These are phyloP conservation scores for Chiua sp. DNA, from an alignment of 1,284 basidiomycete genomes.

Conservation along the genomic window DNA sequence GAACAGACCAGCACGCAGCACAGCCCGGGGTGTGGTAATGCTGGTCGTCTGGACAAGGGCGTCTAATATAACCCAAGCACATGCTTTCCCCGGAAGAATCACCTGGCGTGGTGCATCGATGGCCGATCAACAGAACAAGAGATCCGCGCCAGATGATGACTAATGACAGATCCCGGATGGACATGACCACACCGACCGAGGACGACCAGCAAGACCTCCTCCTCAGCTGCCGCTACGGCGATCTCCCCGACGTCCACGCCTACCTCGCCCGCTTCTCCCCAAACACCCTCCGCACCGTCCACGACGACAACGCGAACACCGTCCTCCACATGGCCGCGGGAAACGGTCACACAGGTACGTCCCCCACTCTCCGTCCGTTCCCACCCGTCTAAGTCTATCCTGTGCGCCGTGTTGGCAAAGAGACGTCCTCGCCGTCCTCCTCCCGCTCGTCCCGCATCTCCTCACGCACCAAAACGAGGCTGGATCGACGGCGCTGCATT, in stretches of 20 bases:
- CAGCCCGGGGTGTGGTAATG: not conserved
- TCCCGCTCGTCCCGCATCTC: constrained; percentile 63
- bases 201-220: constrained; percentile 81
- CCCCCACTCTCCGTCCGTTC: not conserved
- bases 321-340: constrained; percentile 85
- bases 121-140: too few species aligned
- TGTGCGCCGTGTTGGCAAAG: constrained; percentile 50
- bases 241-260: constrained; percentile 73
- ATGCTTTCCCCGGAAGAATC: not conserved
- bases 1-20: not conserved
- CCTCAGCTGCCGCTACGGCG: constrained; percentile 86
- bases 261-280: constrained; percentile 68
- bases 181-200: constrained; percentile 41
- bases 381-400: constrained; percentile 20
- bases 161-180: not conserved
- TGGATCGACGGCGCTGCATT: constrained; percentile 84
- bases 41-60: too few species aligned
- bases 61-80: not conserved
- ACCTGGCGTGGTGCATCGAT: not conserved
- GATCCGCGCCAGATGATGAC: too few species aligned
- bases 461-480: constrained; percentile 68
- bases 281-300: constrained; percentile 54
- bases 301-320: constrained; percentile 81
- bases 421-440: constrained; percentile 77
- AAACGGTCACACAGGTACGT: constrained; percentile 85